Percentiles rank a stretch among this genome's conserved stretches.
Evolutionary conservation across 2,329 filamentous ascomycete species (phyloP).

Genomic region (Ophiostoma sp.): DNA sequence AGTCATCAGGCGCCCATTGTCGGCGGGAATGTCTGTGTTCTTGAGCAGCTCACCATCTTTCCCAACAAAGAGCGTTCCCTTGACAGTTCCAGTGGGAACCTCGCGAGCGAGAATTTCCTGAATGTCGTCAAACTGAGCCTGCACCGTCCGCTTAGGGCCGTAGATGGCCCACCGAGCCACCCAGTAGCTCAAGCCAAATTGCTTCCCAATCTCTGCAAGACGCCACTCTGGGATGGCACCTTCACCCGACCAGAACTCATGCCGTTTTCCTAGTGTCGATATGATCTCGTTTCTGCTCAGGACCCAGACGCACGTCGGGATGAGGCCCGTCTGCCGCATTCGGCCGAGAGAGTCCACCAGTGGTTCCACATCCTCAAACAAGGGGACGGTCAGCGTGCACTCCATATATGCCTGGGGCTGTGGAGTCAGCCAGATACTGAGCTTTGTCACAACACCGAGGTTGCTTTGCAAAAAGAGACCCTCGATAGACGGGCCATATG

Average conservation of each 20-base stretch:
- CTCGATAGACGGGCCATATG: background rate
- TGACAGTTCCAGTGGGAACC: background rate
- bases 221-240: conserved; percentile 3
- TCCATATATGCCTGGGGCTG: conserved; percentile 9
- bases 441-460: background rate
- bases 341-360: background rate
- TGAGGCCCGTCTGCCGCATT: background rate
- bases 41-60: background rate
- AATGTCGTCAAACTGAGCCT: conserved; percentile 4
- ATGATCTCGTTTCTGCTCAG: conserved; percentile 13
- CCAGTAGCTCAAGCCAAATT: conserved; percentile 1
- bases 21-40: background rate
- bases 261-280: background rate
- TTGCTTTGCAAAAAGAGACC: conserved; percentile 9
- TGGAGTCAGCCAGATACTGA: background rate
- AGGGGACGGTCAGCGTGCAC: background rate
- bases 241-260: background rate
- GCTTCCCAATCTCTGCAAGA: background rate
- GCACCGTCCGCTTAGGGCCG: background rate
- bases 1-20: background rate
- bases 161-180: background rate
- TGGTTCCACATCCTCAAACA: background rate
- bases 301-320: background rate
- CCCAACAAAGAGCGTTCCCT: background rate
- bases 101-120: background rate